These are phyloP conservation scores for Fagopyrum tataricum DNA, from an alignment of 148 eudicot genomes.

Conservation along the genomic window DNA sequence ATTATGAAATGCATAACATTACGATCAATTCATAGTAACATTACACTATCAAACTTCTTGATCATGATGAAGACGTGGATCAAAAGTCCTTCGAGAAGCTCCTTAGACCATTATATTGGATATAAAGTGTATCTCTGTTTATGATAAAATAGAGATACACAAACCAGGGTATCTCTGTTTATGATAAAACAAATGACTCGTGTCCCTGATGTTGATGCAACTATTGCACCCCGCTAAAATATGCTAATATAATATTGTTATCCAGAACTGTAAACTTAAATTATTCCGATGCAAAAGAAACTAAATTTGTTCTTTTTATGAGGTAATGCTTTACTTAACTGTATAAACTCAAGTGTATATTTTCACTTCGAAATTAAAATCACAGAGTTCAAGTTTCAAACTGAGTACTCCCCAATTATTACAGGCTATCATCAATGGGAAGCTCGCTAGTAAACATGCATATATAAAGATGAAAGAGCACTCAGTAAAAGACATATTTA, in stretches of 20 bases:
- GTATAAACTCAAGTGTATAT: background rate
- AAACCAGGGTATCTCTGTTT: background rate
- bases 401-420: background rate
- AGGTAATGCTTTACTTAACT: background rate
- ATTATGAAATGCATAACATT: slow-evolving; percentile 72
- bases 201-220: background rate
- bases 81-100: slow-evolving; percentile 24
- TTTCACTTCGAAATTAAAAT: background rate
- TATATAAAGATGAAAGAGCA: background rate
- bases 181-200: background rate
- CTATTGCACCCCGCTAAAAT: background rate
- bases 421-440: background rate
- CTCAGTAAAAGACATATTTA: background rate
- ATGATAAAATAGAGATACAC: background rate
- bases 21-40: slow-evolving; percentile 81
- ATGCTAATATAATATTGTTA: background rate
- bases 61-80: slow-evolving; percentile 57
- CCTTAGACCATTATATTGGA: background rate
- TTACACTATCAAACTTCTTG: slow-evolving; percentile 80
- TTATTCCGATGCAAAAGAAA: too few relatives aligned
- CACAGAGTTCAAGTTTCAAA: background rate
- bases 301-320: background rate
- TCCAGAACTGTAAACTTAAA: background rate
- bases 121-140: background rate
- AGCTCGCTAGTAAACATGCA: background rate